These are phyloP conservation scores for Trametes cubensis DNA, from an alignment of 768 basidiomycete genomes.

Conservation along the genomic window DNA sequence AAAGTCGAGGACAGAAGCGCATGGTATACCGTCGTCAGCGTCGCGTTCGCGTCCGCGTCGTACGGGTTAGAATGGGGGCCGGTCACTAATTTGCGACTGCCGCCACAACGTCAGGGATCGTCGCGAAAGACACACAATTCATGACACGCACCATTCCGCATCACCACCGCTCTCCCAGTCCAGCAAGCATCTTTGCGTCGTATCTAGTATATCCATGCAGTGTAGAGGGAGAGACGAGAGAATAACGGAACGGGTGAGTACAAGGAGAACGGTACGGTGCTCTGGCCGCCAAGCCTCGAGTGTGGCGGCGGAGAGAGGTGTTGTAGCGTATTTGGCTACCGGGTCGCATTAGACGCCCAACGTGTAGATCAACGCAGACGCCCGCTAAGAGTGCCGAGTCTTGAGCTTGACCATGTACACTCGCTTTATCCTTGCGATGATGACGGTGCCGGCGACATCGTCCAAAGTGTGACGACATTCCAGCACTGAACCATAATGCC, in stretches of 20 bases:
- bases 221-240: conserved; percentile 6
- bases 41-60: conserved; percentile 54
- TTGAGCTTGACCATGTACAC: too few relatives aligned
- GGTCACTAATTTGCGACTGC: conserved; percentile 64
- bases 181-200: conserved; percentile 50
- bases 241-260: conserved; percentile 6
- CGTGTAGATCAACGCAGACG: background rate
- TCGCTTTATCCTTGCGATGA: too few relatives aligned
- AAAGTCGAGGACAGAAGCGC: conserved; percentile 65
- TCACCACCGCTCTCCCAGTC: conserved; percentile 65
- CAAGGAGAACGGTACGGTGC: conserved; percentile 1
- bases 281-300: background rate
- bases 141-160: conserved; percentile 56
- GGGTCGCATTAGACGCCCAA: too few relatives aligned
- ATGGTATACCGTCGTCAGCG: conserved; percentile 69
- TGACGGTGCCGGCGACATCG: too few relatives aligned
- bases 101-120: conserved; percentile 16
- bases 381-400: background rate
- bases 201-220: conserved; percentile 63
- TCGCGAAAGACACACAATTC: conserved; percentile 18
- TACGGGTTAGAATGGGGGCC: conserved; percentile 61
- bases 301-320: conserved; percentile 10
- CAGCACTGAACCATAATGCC: too few relatives aligned
- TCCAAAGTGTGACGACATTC: too few relatives aligned
- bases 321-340: conserved; percentile 12